phyloP scores from a whole-genome alignment of 495 filamentous ascomycete species.

The Penicillium coffeae region DNA sequence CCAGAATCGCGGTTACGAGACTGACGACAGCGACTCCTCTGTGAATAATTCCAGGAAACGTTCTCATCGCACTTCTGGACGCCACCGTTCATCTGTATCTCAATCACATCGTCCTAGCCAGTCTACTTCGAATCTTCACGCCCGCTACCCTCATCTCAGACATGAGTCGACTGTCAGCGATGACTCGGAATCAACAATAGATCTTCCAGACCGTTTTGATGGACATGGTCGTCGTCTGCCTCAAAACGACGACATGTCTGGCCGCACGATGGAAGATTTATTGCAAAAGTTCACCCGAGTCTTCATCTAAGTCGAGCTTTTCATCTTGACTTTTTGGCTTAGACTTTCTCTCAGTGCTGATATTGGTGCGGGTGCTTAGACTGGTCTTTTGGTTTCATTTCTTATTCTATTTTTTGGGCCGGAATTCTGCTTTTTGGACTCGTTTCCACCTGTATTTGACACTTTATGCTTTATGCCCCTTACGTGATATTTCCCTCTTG shows the following conservation, averaged over 20 bases:
- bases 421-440: background rate
- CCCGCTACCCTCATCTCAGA: background rate
- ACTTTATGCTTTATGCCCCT: background rate
- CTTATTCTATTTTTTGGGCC: background rate
- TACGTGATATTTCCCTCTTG: background rate
- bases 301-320: conserved; percentile 23
- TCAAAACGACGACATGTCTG: conserved; percentile 30
- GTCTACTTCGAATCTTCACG: conserved; percentile 3
- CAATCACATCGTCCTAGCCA: background rate
- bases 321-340: too few relatives aligned
- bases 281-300: conserved; percentile 18
- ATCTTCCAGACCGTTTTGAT: conserved; percentile 66
- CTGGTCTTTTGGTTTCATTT: background rate
- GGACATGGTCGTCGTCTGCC: conserved; percentile 50
- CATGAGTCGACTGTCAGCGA: conserved; percentile 5
- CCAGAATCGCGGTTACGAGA: conserved; percentile 36
- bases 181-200: conserved; percentile 46
- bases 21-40: conserved; percentile 43
- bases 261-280: conserved; percentile 37
- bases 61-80: conserved; percentile 15
- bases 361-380: background rate
- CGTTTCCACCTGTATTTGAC: background rate
- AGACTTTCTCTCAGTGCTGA: background rate
- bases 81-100: conserved; percentile 16
- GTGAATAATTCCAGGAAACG: conserved; percentile 19